A percentile compares a stretch with the other conserved stretches of the same genome.
phyloP scores from a whole-genome alignment of 179 eudicot species.

The Corrigiola litoralis region DNA sequence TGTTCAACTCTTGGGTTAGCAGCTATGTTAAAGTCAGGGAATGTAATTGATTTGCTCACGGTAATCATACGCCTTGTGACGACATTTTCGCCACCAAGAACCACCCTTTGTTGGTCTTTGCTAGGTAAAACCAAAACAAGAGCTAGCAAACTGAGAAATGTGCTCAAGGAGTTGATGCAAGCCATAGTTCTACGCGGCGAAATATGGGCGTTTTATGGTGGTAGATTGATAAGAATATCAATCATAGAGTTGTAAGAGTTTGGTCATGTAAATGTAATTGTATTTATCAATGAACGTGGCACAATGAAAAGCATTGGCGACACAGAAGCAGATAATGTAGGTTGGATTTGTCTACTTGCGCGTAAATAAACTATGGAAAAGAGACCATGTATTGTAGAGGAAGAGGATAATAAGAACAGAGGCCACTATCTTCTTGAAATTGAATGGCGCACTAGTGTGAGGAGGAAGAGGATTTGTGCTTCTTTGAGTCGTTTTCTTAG shows the following conservation, averaged over 20 bases:
- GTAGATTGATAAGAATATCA: background rate
- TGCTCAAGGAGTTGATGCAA: background rate
- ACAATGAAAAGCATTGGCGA: slow-evolving; percentile 9
- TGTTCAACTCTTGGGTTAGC: slow-evolving; percentile 27
- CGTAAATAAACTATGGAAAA: background rate
- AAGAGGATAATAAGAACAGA: slow-evolving; percentile 10
- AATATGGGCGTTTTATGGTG: background rate
- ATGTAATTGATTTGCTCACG: slow-evolving; percentile 47
- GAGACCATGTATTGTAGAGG: background rate
- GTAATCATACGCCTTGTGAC: slow-evolving; percentile 25
- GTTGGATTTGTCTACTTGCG: slow-evolving; percentile 20
- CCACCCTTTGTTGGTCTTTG: no score
- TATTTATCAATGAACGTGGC: slow-evolving; percentile 15
- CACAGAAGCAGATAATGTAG: slow-evolving; percentile 2
- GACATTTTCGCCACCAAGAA: slow-evolving; percentile 6
- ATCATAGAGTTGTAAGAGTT: background rate
- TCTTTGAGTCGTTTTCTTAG: slow-evolving; percentile 9
- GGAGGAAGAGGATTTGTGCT: background rate
- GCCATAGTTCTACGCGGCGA: slow-evolving; percentile 15
- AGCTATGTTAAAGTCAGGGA: slow-evolving; percentile 39
- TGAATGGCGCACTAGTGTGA: slow-evolving; percentile 6
- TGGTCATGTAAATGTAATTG: background rate
- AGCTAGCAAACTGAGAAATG: slow-evolving; percentile 3
- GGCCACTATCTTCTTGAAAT: background rate
- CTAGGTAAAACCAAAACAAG: slow-evolving; percentile 6